Base-by-base conservation (phyloP, 2,329 filamentous ascomycete species). In the Hypoxylon sp. region DNA sequence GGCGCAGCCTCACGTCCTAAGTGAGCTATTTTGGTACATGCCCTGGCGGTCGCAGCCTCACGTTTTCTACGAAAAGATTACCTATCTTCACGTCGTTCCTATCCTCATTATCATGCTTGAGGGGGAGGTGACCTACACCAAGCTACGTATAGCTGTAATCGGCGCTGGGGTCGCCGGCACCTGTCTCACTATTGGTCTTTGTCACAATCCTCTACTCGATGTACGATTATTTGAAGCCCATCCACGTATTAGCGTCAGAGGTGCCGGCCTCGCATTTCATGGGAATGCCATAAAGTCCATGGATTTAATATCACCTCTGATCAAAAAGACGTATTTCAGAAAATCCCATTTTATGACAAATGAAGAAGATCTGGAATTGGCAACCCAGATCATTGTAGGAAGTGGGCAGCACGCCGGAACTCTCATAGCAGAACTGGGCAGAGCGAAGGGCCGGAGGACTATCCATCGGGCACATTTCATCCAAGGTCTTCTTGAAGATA, bases 271-370 rank as follows among this genome's bases (percentile, higher is more conserved):
- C 4, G 65, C 65, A 11, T 49, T 68, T 4, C 62, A 68, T 26
- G 65, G 59, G 20, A 68, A 68, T 32, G 65, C 65, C 28, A 62
- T 68, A 20, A 55, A 57, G 13, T 51, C 65, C 37, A 68, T 68
- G 62, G 59, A 68, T 34, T 7, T 34, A 19, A 51, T 65, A 43
- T 68, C 62, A 1, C 62, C 58, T 0, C 43, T 46, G 22, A 60
- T 68, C n/a, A 65, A 62, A 30, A 54, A 59, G 17, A 49, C 62
- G 3, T 68, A 68, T n/a, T 68, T 68, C 49, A 57, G 48, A 15
- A 65, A 62, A 24, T 60, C 65, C 1, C 65, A 68, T 28, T 63
- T 59, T 56, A 68, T 68, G 65, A 58, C 65, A 3, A 53, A 61
- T 26, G 62, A 65, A 20, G 59, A 65, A 32, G 41, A 65, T 13